phyloP scores from a whole-genome alignment of 2,329 filamentous ascomycete genomes.

The Apiospora marii region DNA sequence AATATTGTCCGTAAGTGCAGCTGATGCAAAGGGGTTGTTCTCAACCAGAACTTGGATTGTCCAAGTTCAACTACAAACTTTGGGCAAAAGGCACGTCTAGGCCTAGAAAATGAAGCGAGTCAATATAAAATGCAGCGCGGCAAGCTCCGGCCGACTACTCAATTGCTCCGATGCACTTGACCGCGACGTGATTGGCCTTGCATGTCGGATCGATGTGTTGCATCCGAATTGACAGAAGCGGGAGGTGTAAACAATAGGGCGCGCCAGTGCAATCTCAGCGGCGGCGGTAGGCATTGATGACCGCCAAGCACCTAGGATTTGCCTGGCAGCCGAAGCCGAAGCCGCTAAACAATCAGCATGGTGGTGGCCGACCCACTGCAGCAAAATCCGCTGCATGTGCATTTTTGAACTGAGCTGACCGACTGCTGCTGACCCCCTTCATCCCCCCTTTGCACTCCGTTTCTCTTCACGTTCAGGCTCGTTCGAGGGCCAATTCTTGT shows the following conservation, averaged over 20 bases:
- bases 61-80: too few species aligned
- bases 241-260: neutral
- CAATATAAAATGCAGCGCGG: neutral
- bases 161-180: neutral
- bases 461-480: neutral
- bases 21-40: neutral
- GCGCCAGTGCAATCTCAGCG: neutral
- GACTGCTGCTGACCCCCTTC: neutral
- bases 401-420: neutral
- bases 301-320: neutral
- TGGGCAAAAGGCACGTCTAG: neutral
- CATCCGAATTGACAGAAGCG: neutral
- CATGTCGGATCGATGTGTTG: neutral
- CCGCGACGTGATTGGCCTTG: neutral
- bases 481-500: neutral
- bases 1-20: neutral
- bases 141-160: neutral
- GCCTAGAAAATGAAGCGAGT: neutral
- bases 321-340: constrained; percentile 8
- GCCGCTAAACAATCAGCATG: neutral
- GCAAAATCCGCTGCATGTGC: neutral
- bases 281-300: neutral
- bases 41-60: fast-evolving
- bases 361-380: constrained; percentile 5
- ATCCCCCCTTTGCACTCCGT: neutral